Base-by-base conservation (phyloP, 148 eudicot species). In the Rhododendron kiyosumense region DNA sequence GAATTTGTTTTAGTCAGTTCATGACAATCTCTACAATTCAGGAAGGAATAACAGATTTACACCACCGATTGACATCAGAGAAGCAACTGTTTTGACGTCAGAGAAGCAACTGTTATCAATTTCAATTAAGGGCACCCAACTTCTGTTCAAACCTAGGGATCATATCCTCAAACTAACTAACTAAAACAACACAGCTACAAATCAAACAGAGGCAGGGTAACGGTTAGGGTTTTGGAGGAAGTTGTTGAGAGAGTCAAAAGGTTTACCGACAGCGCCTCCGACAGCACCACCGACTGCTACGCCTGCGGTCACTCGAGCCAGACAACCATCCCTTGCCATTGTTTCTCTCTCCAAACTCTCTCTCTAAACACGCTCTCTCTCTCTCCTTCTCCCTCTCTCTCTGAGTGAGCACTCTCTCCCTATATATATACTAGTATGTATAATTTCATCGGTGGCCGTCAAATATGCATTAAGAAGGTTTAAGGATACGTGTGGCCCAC, bases 261-360 rank as follows among this genome's bases (percentile, higher is more conserved):
- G 54, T 63, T 83, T 87, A 94, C 98, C 98, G 61, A 94, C 95
- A 76, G 98, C 98, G 79, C 95, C 98, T 45, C 98, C 98, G 28
- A 96, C 89, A 36, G 96, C 98, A 28, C 98, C 98, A 28, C 98
- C 98, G 69, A 94, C 89, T 12, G 95, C 98, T 28, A 93, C 95
- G 13, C 98, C 98, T 78, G 96, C 95, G 82, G 92, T 90, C 4
- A 96, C 92, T 67, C 98, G 82, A 10, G 94, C 90, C 86, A 96
- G 71, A 83, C 98, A 96, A 88, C 98, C 89, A 84, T 96, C 98
- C 69, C 91, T 96, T 17, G 94, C 93, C 98, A 96, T 94, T 12
- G 32, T 84, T 36, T 22, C 26, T 45, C 78, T 77, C 86, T 45
- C 65, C 41, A 65, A 65, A 26, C 83, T 65, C 81, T 63, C 86